Evolutionary conservation across 164 flowering plant genomes (phyloP), one percentile per base, ranked within the genome.

Genomic region (Brasenia schreberi): DNA sequence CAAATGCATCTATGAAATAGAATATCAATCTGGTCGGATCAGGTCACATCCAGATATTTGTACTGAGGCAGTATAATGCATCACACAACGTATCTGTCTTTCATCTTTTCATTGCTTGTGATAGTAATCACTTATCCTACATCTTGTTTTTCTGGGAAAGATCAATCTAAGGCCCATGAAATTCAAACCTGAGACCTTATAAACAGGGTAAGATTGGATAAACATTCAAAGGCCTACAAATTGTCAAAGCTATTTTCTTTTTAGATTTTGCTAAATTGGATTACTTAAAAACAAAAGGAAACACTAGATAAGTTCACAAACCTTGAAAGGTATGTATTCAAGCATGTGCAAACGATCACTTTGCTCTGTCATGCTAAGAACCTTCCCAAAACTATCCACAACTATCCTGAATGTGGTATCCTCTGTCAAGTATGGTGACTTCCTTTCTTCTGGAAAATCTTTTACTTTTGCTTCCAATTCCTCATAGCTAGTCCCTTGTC

Each of bases 361-460:
- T 74, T 94, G 97, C 73, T 89, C 97, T 70, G 78, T 71, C 64
- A 80, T 75, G 77, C 84, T 88, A n/a, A 89, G 70, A 58, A 70
- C 88, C 75, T 86, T 94, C 53, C 99, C 99, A 75, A 91, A 94
- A 72, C 78, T 81, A 43, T 94, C 99, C 65, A 94, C 81, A 65
- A 73, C 76, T 42, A 94, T 83, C 81, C 71, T 87, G 74, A 94
- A 89, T 6, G 96, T 84, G 76, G 76, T 81, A 12, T 77, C 90
- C 66, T 88, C 63, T 18, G 77, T 59, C 78, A 91, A 75, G 77
- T 81, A 94, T 12, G 95, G 96, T 64, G 77, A 70, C 77, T 85
- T 89, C 59, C 79, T 68, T 12, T 88, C 95, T 68, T 91, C 96
- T 7, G 96, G 92, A 70, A 81, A 88, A 61, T 65, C 66, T 72